Conservation (phyloP, 495 filamentous ascomycete species). For the Tuber aestivum region DNA sequence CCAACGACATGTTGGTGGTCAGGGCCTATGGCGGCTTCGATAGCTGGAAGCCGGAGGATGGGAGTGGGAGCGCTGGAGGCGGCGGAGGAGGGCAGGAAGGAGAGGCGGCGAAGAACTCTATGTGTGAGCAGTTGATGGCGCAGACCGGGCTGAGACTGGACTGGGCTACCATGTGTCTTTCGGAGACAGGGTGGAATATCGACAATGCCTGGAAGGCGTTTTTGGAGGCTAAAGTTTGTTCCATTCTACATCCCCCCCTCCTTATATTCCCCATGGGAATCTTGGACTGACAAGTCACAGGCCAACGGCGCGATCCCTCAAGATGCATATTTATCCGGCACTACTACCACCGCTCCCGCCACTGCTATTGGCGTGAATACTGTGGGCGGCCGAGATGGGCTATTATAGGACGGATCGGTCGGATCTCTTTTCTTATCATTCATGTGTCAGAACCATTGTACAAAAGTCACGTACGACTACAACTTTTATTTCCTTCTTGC, state of each 20-base stretch:
- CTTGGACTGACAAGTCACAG: constrained; percentile 12
- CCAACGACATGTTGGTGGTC: constrained; percentile 71
- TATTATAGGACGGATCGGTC: constrained; percentile 11
- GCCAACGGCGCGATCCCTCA: constrained; percentile 23
- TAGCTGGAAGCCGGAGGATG: constrained; percentile 53
- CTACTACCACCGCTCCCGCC: constrained; percentile 9
- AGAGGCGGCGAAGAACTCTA: constrained; percentile 55
- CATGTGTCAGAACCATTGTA: constrained; percentile 11
- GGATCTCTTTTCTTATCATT: constrained; percentile 9
- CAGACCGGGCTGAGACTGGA: constrained; percentile 66
- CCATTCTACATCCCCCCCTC: not conserved
- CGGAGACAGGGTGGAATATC: constrained; percentile 66
- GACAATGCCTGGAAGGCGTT: constrained; percentile 63
- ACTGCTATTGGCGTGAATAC: constrained; percentile 4
- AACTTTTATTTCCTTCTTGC: not conserved
- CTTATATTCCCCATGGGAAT: not conserved
- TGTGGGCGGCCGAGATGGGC: not conserved
- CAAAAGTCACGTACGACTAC: not conserved
- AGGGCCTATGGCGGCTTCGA: constrained; percentile 59
- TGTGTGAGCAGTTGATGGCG: constrained; percentile 60
- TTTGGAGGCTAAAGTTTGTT: constrained; percentile 51
- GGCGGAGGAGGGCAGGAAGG: constrained; percentile 21
- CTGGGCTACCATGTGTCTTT: constrained; percentile 66
- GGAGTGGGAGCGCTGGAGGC: constrained; percentile 16
- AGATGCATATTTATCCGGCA: constrained; percentile 17